Conservation (phyloP, 78 protist genomes). For the Dictyostelium firmibasis region DNA sequence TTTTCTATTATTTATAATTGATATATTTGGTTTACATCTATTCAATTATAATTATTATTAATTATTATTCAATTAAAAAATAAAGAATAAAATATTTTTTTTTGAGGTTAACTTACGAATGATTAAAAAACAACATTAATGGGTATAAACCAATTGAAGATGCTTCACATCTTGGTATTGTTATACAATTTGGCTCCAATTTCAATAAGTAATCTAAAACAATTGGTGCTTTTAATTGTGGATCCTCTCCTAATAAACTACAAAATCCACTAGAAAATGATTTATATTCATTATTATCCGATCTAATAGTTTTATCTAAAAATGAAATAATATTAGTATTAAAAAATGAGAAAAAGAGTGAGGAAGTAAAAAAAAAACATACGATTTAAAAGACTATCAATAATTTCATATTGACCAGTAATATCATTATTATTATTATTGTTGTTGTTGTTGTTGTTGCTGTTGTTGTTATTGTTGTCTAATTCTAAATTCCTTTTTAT, state of each 20-base stretch:
- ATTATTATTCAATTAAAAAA: too few relatives aligned
- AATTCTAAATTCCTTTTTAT: not conserved
- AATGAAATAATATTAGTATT: not conserved
- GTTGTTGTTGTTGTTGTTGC: not conserved
- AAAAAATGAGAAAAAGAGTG: too few relatives aligned
- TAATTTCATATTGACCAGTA: not conserved
- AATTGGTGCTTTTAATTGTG: not conserved
- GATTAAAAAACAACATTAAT: slow-evolving; percentile 4
- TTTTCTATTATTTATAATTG: not conserved
- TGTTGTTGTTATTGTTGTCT: not conserved
- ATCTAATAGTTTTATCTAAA: not conserved
- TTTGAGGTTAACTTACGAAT: not conserved
- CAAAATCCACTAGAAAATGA: not conserved
- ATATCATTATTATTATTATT: not conserved
- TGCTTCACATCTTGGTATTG: slow-evolving; percentile 7
- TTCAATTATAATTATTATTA: too few relatives aligned
- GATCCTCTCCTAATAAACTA: not conserved
- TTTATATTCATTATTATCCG: not conserved
- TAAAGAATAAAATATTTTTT: too few relatives aligned
- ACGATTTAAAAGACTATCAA: not conserved
- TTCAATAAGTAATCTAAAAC: not conserved
- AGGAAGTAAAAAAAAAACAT: not conserved
- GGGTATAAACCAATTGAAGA: slow-evolving; percentile 3
- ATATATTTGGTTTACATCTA: not conserved
- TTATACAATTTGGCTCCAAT: slow-evolving; percentile 7